Percentiles rank a stretch among this genome's conserved stretches.
phyloP scores from a whole-genome alignment of 305 asterid species.

The Salvia sclarea region DNA sequence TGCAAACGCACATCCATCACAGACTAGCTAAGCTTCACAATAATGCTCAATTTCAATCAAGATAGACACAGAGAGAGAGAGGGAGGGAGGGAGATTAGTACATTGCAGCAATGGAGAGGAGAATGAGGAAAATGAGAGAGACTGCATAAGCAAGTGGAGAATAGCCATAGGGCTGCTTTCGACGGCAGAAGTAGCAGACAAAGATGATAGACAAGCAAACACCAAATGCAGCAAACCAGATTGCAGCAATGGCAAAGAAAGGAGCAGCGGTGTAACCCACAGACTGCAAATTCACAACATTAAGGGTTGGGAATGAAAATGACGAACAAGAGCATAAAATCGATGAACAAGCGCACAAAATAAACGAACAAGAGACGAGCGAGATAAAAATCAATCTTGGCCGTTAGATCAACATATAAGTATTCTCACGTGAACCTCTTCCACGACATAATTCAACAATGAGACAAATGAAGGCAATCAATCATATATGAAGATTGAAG shows the following conservation, averaged over 20 bases:
- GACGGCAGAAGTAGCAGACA: slow-evolving; percentile 61
- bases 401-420: no score
- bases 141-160: slow-evolving; percentile 70
- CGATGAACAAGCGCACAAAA: no score
- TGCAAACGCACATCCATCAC: slow-evolving; percentile 37
- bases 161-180: slow-evolving; percentile 62
- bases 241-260: slow-evolving; percentile 55
- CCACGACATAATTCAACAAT: no score
- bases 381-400: no score
- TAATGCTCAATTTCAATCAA: slow-evolving; percentile 31
- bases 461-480: no score
- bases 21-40: slow-evolving; percentile 15
- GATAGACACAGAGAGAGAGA: slow-evolving; percentile 20
- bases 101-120: slow-evolving; percentile 71
- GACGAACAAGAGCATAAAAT: no score
- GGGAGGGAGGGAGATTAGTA: slow-evolving; percentile 36
- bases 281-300: slow-evolving; percentile 57
- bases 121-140: slow-evolving; percentile 68
- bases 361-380: no score
- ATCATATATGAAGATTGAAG: background rate
- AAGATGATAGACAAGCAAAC: slow-evolving; percentile 54
- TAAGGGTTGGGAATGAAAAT: no score
- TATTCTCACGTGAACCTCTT: no score
- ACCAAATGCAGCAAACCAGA: slow-evolving; percentile 72
- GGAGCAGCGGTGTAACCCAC: slow-evolving; percentile 78